Percentiles rank a stretch among this genome's conserved stretches.
These are phyloP conservation scores for Vigna radiata DNA, from an alignment of 306 rosid genomes.

Conservation along the genomic window DNA sequence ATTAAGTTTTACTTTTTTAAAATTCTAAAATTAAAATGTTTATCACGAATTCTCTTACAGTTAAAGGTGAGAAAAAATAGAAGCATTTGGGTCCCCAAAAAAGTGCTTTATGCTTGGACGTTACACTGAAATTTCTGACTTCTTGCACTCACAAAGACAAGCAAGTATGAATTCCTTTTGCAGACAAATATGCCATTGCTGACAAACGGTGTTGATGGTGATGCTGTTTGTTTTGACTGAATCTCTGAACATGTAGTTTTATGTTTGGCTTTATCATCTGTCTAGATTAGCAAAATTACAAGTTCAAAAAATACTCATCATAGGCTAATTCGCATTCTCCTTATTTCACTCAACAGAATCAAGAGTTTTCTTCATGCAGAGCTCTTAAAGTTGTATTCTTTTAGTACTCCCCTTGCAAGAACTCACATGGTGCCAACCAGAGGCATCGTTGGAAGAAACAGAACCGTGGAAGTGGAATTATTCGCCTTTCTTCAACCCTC, in stretches of 20 bases:
- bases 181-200: conserved; percentile 40
- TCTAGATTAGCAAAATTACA: background rate
- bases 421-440: conserved; percentile 41
- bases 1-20: background rate
- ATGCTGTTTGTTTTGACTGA: conserved; percentile 42
- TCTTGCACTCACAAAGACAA: conserved; percentile 50
- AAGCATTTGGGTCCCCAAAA: conserved; percentile 35
- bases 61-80: conserved; percentile 15
- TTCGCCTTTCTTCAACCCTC: conserved; percentile 21
- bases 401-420: background rate
- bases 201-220: conserved; percentile 38
- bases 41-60: background rate
- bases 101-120: conserved; percentile 20
- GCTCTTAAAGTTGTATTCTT: conserved; percentile 2
- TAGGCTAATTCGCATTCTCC: background rate
- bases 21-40: background rate
- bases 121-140: conserved; percentile 48
- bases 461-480: conserved; percentile 25
- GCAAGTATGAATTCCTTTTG: conserved; percentile 47
- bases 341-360: background rate
- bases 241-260: conserved; percentile 18
- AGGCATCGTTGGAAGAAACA: conserved; percentile 37
- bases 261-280: background rate
- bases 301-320: background rate
- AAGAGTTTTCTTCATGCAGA: background rate